These are phyloP conservation scores for Asterophora parasitica DNA, from an alignment of 768 basidiomycete species.

Conservation along the genomic window DNA sequence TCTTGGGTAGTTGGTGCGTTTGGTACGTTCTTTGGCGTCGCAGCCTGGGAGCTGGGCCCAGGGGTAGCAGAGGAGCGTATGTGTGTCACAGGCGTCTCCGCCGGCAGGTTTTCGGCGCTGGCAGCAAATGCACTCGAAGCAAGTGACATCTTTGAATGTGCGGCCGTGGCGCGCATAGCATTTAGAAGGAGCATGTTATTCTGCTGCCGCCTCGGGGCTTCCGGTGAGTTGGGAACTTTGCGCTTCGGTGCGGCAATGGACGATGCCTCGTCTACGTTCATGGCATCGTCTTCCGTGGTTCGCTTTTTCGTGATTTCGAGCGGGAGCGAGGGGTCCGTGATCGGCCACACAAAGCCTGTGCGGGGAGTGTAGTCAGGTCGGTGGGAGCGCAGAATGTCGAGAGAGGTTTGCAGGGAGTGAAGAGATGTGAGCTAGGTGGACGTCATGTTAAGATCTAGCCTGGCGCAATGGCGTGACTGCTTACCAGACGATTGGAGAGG, in stretches of 20 bases:
- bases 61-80: slow-evolving; percentile 37
- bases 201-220: slow-evolving; percentile 50
- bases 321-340: slow-evolving; percentile 50
- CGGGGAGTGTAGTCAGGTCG: slow-evolving; percentile 82
- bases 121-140: slow-evolving; percentile 33
- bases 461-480: slow-evolving; percentile 14
- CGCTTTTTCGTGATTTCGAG: slow-evolving; percentile 39
- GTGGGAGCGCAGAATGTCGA: slow-evolving; percentile 67
- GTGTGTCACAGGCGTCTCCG: slow-evolving; percentile 30
- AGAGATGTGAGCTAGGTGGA: slow-evolving; percentile 57
- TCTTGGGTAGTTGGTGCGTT: slow-evolving; percentile 38
- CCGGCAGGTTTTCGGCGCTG: slow-evolving; percentile 23
- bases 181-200: slow-evolving; percentile 67
- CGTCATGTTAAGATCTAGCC: neutral
- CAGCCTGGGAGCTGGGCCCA: slow-evolving; percentile 30
- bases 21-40: slow-evolving; percentile 30
- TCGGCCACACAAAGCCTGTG: slow-evolving; percentile 83
- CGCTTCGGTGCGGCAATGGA: slow-evolving; percentile 22
- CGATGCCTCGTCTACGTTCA: slow-evolving; percentile 13
- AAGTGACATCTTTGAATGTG: slow-evolving; percentile 56
- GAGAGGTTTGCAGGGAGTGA: slow-evolving; percentile 68
- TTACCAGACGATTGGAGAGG: slow-evolving; percentile 77
- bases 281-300: slow-evolving; percentile 22
- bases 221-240: slow-evolving; percentile 18
- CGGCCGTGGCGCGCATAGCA: slow-evolving; percentile 77